phyloP scores from a whole-genome alignment of 257 asterid species.

The Cynanchum wilfordii region DNA sequence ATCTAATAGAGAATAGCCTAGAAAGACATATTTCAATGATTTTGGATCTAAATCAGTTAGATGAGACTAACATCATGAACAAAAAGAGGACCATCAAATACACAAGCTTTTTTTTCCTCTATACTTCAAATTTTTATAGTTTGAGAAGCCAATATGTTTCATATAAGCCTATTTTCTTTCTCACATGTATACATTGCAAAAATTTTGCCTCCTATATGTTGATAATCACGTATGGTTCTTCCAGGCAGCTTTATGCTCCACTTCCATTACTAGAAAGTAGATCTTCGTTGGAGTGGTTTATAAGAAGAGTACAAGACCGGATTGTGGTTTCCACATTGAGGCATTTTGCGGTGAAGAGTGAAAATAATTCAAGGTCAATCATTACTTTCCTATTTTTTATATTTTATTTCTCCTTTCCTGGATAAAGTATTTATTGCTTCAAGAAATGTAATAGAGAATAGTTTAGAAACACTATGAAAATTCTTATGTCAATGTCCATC shows the following conservation, averaged over 20 bases:
- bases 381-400: neutral
- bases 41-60: no score
- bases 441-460: neutral
- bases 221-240: constrained; percentile 14
- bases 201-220: neutral
- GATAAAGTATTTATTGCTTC: neutral
- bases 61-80: no score
- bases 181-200: neutral
- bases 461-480: neutral
- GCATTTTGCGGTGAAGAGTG: constrained; percentile 51
- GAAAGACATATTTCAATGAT: no score
- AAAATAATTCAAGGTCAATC: constrained; percentile 67
- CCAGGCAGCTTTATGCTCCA: constrained; percentile 47
- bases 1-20: no score
- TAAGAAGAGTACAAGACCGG: constrained; percentile 77
- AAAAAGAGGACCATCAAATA: no score
- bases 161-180: neutral
- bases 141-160: neutral
- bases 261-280: constrained; percentile 35
- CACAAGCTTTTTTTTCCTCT: neutral
- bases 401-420: neutral
- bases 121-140: no score
- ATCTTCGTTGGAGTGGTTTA: constrained; percentile 67
- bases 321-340: constrained; percentile 62
- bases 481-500: neutral